phyloP scores from a whole-genome alignment of 2,329 filamentous ascomycete genomes.

The Daldinia eschscholtzii region DNA sequence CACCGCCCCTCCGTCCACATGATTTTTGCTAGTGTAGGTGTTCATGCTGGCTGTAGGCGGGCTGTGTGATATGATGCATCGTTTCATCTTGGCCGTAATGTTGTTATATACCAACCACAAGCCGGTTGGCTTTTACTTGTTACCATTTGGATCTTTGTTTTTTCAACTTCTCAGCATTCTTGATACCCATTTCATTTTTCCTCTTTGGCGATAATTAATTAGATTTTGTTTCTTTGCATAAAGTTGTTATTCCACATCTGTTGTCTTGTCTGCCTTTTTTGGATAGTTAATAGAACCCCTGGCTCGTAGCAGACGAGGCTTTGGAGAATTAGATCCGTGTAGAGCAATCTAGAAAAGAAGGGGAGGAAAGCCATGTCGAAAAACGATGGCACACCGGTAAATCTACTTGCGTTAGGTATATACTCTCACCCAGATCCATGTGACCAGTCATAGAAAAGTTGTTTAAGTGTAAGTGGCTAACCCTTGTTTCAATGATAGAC shows the following conservation, averaged over 20 bases:
- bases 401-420: slow-evolving; percentile 30
- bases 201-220: background rate
- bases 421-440: background rate
- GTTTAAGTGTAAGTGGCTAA: slow-evolving; percentile 6
- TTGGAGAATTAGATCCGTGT: slow-evolving; percentile 5
- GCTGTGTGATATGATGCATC: slow-evolving; percentile 10
- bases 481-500: slow-evolving; percentile 39
- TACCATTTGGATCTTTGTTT: background rate
- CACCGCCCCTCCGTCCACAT: slow-evolving; percentile 14
- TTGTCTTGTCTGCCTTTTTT: background rate
- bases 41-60: slow-evolving; percentile 3
- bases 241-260: slow-evolving; percentile 3
- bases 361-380: slow-evolving; percentile 6
- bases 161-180: background rate
- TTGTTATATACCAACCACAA: slow-evolving; percentile 4
- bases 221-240: background rate
- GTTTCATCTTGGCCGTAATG: slow-evolving; percentile 4
- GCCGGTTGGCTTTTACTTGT: slow-evolving; percentile 1
- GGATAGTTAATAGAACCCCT: background rate
- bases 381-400: slow-evolving; percentile 30
- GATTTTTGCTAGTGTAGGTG: background rate
- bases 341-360: background rate
- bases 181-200: background rate
- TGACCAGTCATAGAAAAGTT: background rate
- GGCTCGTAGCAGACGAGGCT: background rate